Base-by-base conservation (phyloP, 176 grass and related monocot genomes). In the Neostapfia colusana region DNA sequence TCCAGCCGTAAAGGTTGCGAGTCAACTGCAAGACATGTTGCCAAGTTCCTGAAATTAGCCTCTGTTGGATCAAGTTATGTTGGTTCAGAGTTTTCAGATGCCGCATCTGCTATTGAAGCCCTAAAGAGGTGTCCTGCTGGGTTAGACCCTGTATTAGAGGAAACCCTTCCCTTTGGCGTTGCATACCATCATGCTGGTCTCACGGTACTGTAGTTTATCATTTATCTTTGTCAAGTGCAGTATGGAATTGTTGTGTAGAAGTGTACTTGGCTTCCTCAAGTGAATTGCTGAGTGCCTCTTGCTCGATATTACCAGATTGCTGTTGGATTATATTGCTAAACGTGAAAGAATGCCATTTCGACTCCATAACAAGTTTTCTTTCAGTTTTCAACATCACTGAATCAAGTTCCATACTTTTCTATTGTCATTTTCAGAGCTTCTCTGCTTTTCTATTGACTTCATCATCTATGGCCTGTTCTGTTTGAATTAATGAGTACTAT, bases 131-230 rank as follows among this genome's bases (percentile, higher is more conserved):
- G 81, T 46, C 89, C 94, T 88, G 87, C 88, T 81, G 94, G 94
- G 51, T 76, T 97, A 62, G 94, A 97, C 77, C 91, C 89, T 62
- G 81, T 91, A 87, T 89, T 97, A 70, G 94, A 88, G 85, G 86
- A 97, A 83, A 93, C 91, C 58, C 75, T 97, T 67, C 86, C 94
- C 49, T 89, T 64, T 88, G 94, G 94, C 79, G 91, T 97, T 83
- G 94, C 94, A 66, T 97, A 91, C 73, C 94, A 97, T 78, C 94
- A 97, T 89, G 94, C 94, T 82, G 94, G 94, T 69, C 89, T 97
- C 35, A 97, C 94, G 86, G 94, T 97, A 90, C 17, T 59, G 67
- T 67, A 71, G 28, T 72, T 75, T 73, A 40, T 46, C 18, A 70
- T 80, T 76, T 81, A 75, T 80, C 48, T 65, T 54, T 25, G 24